phyloP scores from a whole-genome alignment of 352 stramenopile genomes.

The Phytophthora capsici region DNA sequence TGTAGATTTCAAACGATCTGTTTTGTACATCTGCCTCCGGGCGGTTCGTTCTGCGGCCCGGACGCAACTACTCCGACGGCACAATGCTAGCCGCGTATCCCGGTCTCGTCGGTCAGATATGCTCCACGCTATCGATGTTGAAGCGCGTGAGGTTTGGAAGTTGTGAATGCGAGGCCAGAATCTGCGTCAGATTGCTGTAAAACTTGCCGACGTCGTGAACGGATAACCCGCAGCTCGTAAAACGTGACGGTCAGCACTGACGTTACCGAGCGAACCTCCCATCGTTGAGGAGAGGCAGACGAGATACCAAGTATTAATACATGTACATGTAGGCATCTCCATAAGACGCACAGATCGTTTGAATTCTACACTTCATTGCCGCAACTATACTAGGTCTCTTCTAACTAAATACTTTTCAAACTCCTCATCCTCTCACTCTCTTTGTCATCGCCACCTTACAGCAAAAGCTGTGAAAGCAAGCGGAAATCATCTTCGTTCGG shows the following conservation, averaged over 20 bases:
- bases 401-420: background rate
- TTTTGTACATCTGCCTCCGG: constrained; percentile 20
- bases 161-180: constrained; percentile 38
- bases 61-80: background rate
- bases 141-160: constrained; percentile 22
- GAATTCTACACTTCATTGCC: background rate
- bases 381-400: background rate
- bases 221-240: constrained; percentile 46
- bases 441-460: background rate
- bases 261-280: too few species aligned
- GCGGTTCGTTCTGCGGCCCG: too few species aligned
- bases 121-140: constrained; percentile 25
- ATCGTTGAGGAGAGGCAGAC: too few species aligned
- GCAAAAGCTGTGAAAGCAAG: background rate
- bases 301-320: too few species aligned
- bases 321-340: too few species aligned
- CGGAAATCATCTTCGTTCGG: background rate
- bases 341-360: too few species aligned
- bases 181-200: constrained; percentile 38
- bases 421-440: background rate
- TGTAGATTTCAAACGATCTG: too few species aligned
- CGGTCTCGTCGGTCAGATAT: constrained; percentile 26
- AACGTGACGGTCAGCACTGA: constrained; percentile 48
- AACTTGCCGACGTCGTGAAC: constrained; percentile 49
- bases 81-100: constrained; percentile 9